Evolutionary conservation across 1,139 yeast species (phyloP).

Genomic region (Spathaspora jeffriesii): DNA sequence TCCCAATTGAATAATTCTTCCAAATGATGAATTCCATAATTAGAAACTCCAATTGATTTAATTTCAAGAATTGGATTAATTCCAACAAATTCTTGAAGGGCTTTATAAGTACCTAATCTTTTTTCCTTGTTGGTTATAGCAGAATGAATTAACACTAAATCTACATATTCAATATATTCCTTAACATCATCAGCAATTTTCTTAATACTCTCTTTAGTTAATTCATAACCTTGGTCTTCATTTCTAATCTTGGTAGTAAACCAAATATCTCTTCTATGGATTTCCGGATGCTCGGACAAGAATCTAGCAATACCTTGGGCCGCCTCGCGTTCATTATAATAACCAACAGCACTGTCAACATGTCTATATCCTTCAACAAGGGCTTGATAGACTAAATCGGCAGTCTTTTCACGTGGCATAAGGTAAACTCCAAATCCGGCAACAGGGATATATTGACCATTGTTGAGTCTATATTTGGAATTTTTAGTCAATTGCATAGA

Average conservation of each 20-base stretch:
- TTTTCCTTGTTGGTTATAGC: conserved; percentile 29
- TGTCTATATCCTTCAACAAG: conserved; percentile 70
- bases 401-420: conserved; percentile 24
- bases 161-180: conserved; percentile 45
- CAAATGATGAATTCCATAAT: conserved; percentile 35
- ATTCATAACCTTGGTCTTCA: conserved; percentile 58
- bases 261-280: conserved; percentile 32
- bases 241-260: conserved; percentile 64
- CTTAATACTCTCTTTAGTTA: conserved; percentile 54
- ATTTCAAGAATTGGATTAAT: conserved; percentile 27
- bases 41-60: conserved; percentile 45
- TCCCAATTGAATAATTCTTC: conserved; percentile 37
- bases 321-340: conserved; percentile 55
- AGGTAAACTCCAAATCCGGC: conserved; percentile 39
- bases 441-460: conserved; percentile 40
- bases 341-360: conserved; percentile 42
- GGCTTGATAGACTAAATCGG: conserved; percentile 35
- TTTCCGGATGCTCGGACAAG: conserved; percentile 36
- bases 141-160: conserved; percentile 38
- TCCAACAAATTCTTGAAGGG: conserved; percentile 39
- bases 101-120: conserved; percentile 40
- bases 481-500: conserved; percentile 30
- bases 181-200: conserved; percentile 32
- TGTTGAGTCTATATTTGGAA: conserved; percentile 33
- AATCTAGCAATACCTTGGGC: conserved; percentile 37